Evolutionary conservation across 2,329 filamentous ascomycete species (phyloP), one percentile per base, ranked within the genome.

Genomic region (Harringtonia lauricola): DNA sequence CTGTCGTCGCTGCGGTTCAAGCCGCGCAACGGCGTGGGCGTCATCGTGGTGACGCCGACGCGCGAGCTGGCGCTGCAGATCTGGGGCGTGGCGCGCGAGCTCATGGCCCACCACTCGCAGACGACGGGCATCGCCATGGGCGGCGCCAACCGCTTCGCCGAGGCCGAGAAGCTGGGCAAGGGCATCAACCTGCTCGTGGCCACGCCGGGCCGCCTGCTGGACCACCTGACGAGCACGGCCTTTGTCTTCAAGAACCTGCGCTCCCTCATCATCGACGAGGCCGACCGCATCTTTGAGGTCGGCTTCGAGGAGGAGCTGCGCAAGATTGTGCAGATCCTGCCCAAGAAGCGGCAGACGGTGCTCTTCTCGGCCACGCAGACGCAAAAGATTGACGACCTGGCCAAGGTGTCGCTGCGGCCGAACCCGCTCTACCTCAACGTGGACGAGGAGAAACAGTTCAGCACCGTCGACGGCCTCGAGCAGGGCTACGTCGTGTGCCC

Each of bases 261-360:
- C 63, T 85, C 87, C 2, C 72, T 98, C 30, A 78, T 98, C 52
- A 95, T 96, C 53, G 92, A 98, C 56, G 92, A 98, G 66, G 92
- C 92, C 17, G 92, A 98, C 61, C 82, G 92, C 39, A 95, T 98
- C 50, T 70, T 98, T 36, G 92, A 98, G 66, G 86, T 95, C 49
- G 90, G 92, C 55, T 98, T 98, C 71, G 92, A 98, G 64, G 92
- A 96, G 58, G 92, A 98, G 67, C 95, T 98, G 85, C 76, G 86
- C 51, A 83, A 94, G 61, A 95, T 98, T 54, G 82, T 96, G 63
- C 94, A 94, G 71, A 92, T 96, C 44, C 68, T 96, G 17, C 86
- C 89, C 38, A 83, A 83, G 53, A 81, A 94, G 46, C 73, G 92
- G 47, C 90, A 96, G 64, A 95, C 89, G 0, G 92, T 94, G 82